Evolutionary conservation across 164 flowering plant genomes (phyloP), one percentile per base, ranked within the genome.

Genomic region (Saururus chinensis): DNA sequence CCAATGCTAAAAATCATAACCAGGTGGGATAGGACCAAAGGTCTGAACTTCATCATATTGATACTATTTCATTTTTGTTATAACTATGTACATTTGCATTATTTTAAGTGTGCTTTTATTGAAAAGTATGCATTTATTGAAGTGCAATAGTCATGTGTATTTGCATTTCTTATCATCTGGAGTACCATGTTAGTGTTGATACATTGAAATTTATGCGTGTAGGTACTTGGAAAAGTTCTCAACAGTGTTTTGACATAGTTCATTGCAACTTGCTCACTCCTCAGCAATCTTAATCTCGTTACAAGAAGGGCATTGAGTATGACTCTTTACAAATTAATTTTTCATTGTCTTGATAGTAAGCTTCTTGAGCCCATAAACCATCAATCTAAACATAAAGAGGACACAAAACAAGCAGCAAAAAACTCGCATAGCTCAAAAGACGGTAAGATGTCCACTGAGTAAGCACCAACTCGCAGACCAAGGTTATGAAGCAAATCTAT

Each of bases 141-240:
- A 2, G 14, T 45, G 49, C 49, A 45, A 12, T 3, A 45, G 49
- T 45, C 14, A 7, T 45, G 17, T 12, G 17, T 9, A 45, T 17
- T 13, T 10, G 14, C 49, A 45, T 12, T 9, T 45, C 11, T 12
- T 45, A 0, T 12, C 17, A 17, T 1, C 11, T 45, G 14, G 14
- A 45, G 49, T 45, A 45, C 37, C 37, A 30, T 30, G 37, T 30
- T 30, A 56, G 14, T 19, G 40, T 37, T 20, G 25, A 40, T 19
- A 59, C 16, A 11, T 10, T 19, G 6, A 4, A 14, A 40, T 24
- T 0, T 65, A 49, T 51, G 51, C 60, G 64, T 76, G 63, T 82
- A 92, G 98, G 98, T 92, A 49, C 88, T 95, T 52, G 95, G 97
- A 67, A 93, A 93, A 82, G 95, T 51, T 89, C 95, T 13, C 82